A percentile compares a stretch with the other conserved stretches of the same genome.
Conservation (phyloP, 805 yeast species). For the Ogataea corticis region DNA sequence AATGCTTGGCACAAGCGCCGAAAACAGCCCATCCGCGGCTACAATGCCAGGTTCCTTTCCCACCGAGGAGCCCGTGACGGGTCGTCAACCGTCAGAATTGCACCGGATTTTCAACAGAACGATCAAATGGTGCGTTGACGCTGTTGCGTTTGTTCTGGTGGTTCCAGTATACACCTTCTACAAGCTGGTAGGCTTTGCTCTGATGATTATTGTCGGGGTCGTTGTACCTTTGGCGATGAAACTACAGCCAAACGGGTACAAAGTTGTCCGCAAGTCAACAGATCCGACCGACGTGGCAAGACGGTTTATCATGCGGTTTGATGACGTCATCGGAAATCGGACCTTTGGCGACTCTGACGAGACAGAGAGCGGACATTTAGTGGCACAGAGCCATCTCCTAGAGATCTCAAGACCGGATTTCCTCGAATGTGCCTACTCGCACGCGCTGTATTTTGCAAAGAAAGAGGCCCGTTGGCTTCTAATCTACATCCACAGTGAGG, state of each 20-base stretch:
- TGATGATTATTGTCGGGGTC: constrained; percentile 22
- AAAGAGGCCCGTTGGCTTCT: constrained; percentile 69
- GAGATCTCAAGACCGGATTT: constrained; percentile 42
- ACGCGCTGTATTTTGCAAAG: constrained; percentile 71
- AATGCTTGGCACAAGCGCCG: constrained; percentile 1
- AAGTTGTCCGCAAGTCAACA: constrained; percentile 17
- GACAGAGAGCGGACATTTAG: constrained; percentile 7
- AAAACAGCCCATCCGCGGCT: too few relatives aligned
- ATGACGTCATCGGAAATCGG: constrained; percentile 32
- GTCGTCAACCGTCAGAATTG: constrained; percentile 24
- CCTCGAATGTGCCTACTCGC: constrained; percentile 75
- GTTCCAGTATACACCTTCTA: constrained; percentile 30
- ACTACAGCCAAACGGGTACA: constrained; percentile 25
- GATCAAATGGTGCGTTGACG: constrained; percentile 12
- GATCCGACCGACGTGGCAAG: constrained; percentile 37
- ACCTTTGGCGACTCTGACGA: constrained; percentile 2
- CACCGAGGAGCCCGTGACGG: not conserved
- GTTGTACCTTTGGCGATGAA: constrained; percentile 25
- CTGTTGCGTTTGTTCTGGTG: constrained; percentile 21
- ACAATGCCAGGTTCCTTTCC: constrained; percentile 29
- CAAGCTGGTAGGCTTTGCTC: constrained; percentile 17
- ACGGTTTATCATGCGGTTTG: constrained; percentile 34
- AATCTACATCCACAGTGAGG: constrained; percentile 70
- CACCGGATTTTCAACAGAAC: constrained; percentile 20
- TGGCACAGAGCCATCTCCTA: constrained; percentile 14